Base-by-base conservation (phyloP, 2,329 filamentous ascomycete genomes). In the Pseudohalonectria lignicola region DNA sequence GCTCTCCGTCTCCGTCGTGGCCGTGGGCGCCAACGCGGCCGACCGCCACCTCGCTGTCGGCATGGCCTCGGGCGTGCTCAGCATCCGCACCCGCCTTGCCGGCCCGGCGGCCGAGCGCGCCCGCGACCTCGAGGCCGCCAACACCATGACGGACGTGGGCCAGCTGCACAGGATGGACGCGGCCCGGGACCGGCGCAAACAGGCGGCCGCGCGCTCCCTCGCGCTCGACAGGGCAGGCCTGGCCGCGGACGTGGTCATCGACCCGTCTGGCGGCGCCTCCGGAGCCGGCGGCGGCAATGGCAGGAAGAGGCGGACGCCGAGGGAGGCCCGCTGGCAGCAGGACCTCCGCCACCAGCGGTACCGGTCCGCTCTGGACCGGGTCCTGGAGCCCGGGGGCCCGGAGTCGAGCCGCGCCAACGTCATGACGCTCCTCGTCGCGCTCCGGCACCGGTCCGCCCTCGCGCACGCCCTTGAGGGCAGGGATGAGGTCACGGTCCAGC, bases 11-110 rank as follows among this genome's bases (percentile, higher is more conserved):
- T 76, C 74, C 42, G 82, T 94, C 31, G 76, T 95, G 45, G 69
- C 73, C 11, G 69, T 76, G 8, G 79, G 79, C n/a, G 56, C 67
- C 11, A 73, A 74, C 39, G 71, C 74, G 36, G 83, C 88, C 50
- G 92, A 98, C 62, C 86, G 87, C 47, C 92, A 98, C 60, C 74
- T 98, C 37, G 87, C 84, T 4, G 92, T 98, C 2, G 92, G 90
- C 56, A 90, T 96, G 79, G 82, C 92, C 52, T 93, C 85, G 2
- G 92, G 92, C 33, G 74, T 94, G n/a, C 70, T 98, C 32, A 50
- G 46, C 42, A 42, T 50, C 38, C 40, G 40, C 31, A 50, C 48
- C 12, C 46, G 47, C 16, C 43, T 94, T 11, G 86, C 83, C 0
- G 86, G 86, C 5, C 70, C 83, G 39, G 84, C 93, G 49, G 92